Evolutionary conservation across 148 eudicot genomes (phyloP).

Genomic region (Tetragonia tetragonoides): DNA sequence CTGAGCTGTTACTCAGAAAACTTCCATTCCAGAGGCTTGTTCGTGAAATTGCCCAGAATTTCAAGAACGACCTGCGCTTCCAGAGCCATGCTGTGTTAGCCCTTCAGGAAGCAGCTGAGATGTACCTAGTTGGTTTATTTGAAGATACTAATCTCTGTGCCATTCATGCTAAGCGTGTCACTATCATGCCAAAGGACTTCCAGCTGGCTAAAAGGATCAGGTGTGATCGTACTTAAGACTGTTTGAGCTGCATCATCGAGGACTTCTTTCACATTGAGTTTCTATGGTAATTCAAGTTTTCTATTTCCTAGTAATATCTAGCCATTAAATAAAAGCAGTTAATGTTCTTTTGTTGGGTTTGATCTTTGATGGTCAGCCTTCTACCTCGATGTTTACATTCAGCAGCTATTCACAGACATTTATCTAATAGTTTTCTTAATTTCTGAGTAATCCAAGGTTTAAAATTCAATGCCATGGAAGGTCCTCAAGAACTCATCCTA

Average conservation of each 20-base stretch:
- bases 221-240: conserved; percentile 45
- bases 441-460: neutral
- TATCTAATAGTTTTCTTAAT: neutral
- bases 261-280: neutral
- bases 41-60: conserved; percentile 2
- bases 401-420: neutral
- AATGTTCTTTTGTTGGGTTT: neutral
- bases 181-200: conserved; percentile 62
- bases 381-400: neutral
- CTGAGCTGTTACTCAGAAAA: neutral
- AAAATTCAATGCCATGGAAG: neutral
- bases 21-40: conserved; percentile 6
- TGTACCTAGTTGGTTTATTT: conserved; percentile 55
- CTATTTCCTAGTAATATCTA: neutral
- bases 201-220: conserved; percentile 60
- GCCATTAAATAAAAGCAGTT: neutral
- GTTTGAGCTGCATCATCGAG: neutral
- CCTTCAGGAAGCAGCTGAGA: conserved; percentile 27
- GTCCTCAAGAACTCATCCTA: neutral
- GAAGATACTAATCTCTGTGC: conserved; percentile 63
- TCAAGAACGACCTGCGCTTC: neutral
- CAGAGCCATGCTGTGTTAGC: conserved; percentile 6
- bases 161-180: conserved; percentile 61
- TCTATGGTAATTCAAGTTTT: neutral
- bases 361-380: neutral